phyloP scores from a whole-genome alignment of 805 yeast genomes.

The Saturnispora zaruensis region DNA sequence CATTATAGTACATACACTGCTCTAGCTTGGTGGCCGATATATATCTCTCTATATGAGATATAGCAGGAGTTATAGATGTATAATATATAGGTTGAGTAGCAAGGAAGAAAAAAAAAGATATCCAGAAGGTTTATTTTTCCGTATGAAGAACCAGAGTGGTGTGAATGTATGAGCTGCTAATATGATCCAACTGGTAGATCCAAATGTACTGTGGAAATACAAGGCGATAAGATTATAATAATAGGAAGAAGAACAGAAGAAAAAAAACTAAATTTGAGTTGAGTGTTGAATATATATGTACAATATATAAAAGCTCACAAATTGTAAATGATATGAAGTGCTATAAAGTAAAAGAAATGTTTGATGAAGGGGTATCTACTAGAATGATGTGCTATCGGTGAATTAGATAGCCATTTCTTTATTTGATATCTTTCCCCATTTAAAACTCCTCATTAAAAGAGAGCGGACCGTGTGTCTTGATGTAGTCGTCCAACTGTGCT shows the following conservation, averaged over 20 bases:
- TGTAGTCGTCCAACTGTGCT: conserved; percentile 20
- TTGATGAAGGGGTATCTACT: background rate
- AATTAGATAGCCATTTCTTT: background rate
- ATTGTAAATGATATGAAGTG: background rate
- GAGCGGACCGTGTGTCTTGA: conserved; percentile 36
- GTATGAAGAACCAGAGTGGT: too few species aligned
- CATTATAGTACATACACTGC: background rate
- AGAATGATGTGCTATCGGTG: background rate
- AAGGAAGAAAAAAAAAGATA: background rate
- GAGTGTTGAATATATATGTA: background rate
- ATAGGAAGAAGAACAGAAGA: background rate
- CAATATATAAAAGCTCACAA: background rate
- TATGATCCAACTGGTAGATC: too few species aligned
- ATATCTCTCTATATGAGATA: background rate
- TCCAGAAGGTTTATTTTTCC: too few species aligned
- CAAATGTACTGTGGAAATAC: background rate
- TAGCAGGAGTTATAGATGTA: background rate
- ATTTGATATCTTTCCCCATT: conserved; percentile 1
- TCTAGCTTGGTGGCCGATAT: background rate
- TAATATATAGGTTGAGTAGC: background rate
- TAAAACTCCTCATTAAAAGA: conserved; percentile 43
- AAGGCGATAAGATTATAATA: background rate
- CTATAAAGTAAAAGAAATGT: background rate
- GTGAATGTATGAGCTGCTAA: too few species aligned
- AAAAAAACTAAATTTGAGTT: background rate